Conservation (phyloP, 345 rosid species). For the Passiflora organensis region DNA sequence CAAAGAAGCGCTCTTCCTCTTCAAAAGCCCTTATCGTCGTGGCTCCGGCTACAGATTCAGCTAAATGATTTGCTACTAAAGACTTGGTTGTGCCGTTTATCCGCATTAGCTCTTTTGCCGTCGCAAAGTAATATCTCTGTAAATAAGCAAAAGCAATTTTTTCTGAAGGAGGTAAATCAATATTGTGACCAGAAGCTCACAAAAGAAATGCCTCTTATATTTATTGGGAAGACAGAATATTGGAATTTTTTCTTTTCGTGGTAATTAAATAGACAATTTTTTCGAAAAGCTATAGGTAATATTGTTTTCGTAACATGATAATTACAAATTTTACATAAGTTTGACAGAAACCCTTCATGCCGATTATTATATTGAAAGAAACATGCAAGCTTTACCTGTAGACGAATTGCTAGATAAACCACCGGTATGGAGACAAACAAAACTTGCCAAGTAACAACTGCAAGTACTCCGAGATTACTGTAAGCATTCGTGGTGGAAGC, state of each 20-base stretch:
- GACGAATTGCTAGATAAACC: conserved; percentile 53
- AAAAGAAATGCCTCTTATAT: not conserved
- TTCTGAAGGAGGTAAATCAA: not conserved
- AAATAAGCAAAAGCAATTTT: not conserved
- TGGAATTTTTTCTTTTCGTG: too few species aligned
- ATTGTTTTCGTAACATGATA: not conserved
- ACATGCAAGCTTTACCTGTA: conserved; percentile 51
- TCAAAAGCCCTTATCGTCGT: conserved; percentile 81
- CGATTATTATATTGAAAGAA: not conserved
- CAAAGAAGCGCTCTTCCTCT: conserved; percentile 81
- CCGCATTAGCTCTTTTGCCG: conserved; percentile 89
- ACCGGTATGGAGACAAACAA: conserved; percentile 71
- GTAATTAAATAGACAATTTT: too few species aligned
- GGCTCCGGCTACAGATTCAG: conserved; percentile 90
- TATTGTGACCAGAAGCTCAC: too few species aligned
- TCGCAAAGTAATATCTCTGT: conserved; percentile 74
- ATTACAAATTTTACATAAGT: too few species aligned
- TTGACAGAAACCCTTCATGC: not conserved
- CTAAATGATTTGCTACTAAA: conserved; percentile 80
- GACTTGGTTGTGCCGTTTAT: conserved; percentile 91
- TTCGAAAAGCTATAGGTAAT: not conserved
- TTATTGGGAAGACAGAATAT: not conserved
- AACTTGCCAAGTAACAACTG: conserved; percentile 88
- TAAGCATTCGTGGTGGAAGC: conserved; percentile 58
- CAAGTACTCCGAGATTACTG: conserved; percentile 69